Evolutionary conservation across 2,329 filamentous ascomycete species (phyloP).

Genomic region (Cercospora sp.): DNA sequence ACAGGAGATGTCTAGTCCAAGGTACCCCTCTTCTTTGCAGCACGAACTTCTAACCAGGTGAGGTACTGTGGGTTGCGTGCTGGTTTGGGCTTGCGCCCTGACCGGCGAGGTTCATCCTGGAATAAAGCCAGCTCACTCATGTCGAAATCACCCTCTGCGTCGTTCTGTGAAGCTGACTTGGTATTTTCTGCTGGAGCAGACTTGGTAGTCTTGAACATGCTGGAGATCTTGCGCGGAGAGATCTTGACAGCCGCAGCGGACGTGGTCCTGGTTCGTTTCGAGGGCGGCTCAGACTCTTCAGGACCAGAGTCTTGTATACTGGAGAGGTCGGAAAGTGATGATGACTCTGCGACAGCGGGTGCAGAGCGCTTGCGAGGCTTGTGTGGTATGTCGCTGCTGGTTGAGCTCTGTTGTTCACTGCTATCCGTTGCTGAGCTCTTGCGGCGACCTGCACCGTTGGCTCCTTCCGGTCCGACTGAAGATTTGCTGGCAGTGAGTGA

Average conservation of each 20-base stretch:
- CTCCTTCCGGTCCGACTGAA: neutral
- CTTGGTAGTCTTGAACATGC: conserved; percentile 3
- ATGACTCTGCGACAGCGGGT: neutral
- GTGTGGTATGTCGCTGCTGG: neutral
- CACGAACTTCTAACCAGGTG: conserved; percentile 1
- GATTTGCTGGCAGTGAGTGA: neutral
- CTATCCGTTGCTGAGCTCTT: neutral
- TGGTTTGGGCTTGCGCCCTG: conserved; percentile 95
- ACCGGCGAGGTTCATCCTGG: conserved; percentile 81
- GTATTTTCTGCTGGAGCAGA: neutral
- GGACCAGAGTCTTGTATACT: neutral
- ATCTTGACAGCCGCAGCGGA: neutral
- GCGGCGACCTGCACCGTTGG: neutral
- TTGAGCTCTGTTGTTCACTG: neutral
- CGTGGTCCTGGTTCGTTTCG: neutral
- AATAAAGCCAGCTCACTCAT: neutral
- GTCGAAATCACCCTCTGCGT: neutral
- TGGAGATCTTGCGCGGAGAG: conserved; percentile 1
- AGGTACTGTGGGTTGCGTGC: conserved; percentile 49
- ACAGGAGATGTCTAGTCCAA: neutral
- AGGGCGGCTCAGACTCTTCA: neutral
- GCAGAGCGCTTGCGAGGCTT: neutral
- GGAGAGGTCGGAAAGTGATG: neutral
- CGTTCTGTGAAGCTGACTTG: neutral
- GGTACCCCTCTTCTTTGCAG: neutral